phyloP scores from a whole-genome alignment of 768 basidiomycete species.

The Hygrophorus pudorinus region DNA sequence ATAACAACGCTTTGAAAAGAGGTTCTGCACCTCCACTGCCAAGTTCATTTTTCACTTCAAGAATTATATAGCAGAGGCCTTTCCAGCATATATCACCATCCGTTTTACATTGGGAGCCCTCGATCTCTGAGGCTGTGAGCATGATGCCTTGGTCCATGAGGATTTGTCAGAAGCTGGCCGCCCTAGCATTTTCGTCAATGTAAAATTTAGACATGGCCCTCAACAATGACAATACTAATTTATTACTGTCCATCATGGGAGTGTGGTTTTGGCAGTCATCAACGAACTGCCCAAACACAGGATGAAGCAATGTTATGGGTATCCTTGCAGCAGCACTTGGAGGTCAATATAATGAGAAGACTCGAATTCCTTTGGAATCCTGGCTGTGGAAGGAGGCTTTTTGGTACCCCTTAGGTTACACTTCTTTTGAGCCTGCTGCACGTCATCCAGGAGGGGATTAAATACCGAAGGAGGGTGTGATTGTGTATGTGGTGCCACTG shows the following conservation, averaged over 20 bases:
- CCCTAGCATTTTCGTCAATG: background rate
- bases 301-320: conserved; percentile 16
- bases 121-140: no score
- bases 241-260: conserved; percentile 7
- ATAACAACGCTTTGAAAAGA: conserved; percentile 9
- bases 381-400: background rate
- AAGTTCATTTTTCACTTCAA: conserved; percentile 11
- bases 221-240: background rate
- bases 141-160: conserved; percentile 2
- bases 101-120: background rate
- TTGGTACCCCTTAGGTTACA: no score
- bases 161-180: background rate
- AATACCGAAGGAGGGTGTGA: no score
- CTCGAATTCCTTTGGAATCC: background rate
- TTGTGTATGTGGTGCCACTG: no score
- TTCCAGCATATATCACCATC: background rate
- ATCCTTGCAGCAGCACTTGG: conserved; percentile 4
- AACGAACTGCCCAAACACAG: conserved; percentile 12
- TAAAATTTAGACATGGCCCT: conserved; percentile 3
- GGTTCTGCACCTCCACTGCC: conserved; percentile 8
- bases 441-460: no score
- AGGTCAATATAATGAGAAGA: conserved; percentile 9
- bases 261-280: conserved; percentile 10
- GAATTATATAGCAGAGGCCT: conserved; percentile 7
- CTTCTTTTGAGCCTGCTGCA: no score